These are phyloP conservation scores for Penicillium canescens DNA, from an alignment of 495 filamentous ascomycete species.

Conservation along the genomic window DNA sequence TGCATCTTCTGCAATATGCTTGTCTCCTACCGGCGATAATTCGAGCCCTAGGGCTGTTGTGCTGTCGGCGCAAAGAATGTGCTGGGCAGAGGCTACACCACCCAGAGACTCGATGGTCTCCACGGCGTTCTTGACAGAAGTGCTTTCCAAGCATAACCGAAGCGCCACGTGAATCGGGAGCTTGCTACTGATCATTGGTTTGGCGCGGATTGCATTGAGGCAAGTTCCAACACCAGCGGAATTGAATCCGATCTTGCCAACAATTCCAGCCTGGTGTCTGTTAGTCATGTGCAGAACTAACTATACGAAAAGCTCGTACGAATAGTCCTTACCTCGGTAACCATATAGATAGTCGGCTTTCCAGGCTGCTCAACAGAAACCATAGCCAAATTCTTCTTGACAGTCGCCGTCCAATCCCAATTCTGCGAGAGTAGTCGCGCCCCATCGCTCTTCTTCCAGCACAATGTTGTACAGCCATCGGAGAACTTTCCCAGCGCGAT, in stretches of 20 bases:
- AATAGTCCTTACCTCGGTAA: conserved; percentile 36
- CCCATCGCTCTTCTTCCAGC: conserved; percentile 45
- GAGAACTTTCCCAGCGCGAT: conserved; percentile 63
- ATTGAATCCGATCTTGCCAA: conserved; percentile 73
- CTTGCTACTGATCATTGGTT: conserved; percentile 52
- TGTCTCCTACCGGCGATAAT: conserved; percentile 54
- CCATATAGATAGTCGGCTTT: conserved; percentile 52
- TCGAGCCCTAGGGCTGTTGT: conserved; percentile 57
- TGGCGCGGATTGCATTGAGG: conserved; percentile 65
- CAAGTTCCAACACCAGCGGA: conserved; percentile 61
- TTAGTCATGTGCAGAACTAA: background rate
- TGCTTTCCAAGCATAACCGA: conserved; percentile 57
- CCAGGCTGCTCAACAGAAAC: conserved; percentile 50
- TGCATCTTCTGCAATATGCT: conserved; percentile 46
- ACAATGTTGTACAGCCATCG: conserved; percentile 65
- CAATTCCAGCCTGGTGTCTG: conserved; percentile 57
- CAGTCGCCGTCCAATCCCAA: conserved; percentile 60
- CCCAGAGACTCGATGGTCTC: conserved; percentile 40
- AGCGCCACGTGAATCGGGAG: conserved; percentile 66
- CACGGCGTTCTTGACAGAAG: conserved; percentile 52
- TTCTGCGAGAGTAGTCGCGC: conserved; percentile 59
- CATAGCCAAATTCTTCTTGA: conserved; percentile 55
- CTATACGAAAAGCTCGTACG: background rate
- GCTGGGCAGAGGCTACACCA: conserved; percentile 61
- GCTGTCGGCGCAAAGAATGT: conserved; percentile 61